Conservation (phyloP, 2,329 filamentous ascomycete genomes). For the Phialophora expanda region DNA sequence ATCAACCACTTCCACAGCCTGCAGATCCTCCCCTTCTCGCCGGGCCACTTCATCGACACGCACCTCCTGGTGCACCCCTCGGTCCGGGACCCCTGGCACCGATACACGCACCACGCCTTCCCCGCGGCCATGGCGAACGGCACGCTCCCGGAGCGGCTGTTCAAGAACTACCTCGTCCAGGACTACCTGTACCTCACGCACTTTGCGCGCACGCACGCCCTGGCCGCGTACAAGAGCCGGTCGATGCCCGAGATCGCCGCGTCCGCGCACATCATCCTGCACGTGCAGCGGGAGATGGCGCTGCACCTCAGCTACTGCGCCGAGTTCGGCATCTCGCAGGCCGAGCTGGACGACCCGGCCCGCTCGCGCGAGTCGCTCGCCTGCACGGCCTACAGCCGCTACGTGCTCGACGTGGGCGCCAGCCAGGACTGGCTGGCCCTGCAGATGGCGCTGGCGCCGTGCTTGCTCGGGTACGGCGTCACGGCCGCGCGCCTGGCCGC, state of each 20-base stretch:
- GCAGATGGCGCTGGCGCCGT: conserved; percentile 83
- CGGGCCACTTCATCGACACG: conserved; percentile 74
- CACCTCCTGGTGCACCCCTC: conserved; percentile 78
- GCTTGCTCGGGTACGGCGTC: conserved; percentile 84
- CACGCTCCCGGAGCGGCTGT: conserved; percentile 73
- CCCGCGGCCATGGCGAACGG: conserved; percentile 77
- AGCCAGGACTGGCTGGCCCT: conserved; percentile 87
- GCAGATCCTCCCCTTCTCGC: conserved; percentile 64
- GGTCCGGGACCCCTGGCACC: conserved; percentile 74
- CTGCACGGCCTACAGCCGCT: conserved; percentile 83
- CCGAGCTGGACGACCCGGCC: conserved; percentile 67
- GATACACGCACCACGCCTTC: conserved; percentile 81
- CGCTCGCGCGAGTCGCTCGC: conserved; percentile 71
- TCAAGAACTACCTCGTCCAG: conserved; percentile 88
- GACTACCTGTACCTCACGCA: conserved; percentile 93
- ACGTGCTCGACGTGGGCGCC: conserved; percentile 85
- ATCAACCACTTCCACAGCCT: conserved; percentile 72
- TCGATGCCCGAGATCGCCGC: conserved; percentile 73
- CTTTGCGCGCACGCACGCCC: conserved; percentile 82
- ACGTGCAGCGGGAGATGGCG: conserved; percentile 78
- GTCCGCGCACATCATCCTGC: conserved; percentile 71
- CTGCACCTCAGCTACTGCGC: conserved; percentile 84
- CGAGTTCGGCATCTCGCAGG: conserved; percentile 74
- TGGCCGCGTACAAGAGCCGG: conserved; percentile 84
- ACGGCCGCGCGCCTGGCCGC: conserved; percentile 74